phyloP scores from a whole-genome alignment of 148 eudicot species.

The Polygonum aviculare region DNA sequence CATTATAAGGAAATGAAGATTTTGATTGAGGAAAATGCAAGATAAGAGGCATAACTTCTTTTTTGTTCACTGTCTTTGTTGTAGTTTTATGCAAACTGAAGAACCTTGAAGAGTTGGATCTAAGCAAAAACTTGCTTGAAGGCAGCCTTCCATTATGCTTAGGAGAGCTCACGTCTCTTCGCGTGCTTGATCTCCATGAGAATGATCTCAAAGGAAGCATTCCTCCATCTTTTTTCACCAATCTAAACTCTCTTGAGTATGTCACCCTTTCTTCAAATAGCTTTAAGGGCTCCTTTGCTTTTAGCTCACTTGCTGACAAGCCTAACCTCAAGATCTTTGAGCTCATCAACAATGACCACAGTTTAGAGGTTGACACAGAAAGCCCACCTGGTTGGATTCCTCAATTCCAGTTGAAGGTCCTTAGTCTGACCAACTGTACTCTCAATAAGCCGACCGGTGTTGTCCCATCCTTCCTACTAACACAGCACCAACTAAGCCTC shows the following conservation, averaged over 20 bases:
- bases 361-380: background rate
- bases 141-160: background rate
- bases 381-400: constrained; percentile 1
- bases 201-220: constrained; percentile 8
- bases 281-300: constrained; percentile 13
- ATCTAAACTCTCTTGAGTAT: constrained; percentile 14
- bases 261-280: constrained; percentile 15
- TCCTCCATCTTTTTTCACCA: constrained; percentile 9
- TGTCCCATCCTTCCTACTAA: constrained; percentile 1
- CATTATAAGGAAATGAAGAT: background rate
- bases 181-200: background rate
- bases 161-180: background rate
- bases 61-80: background rate
- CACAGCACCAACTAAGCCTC: background rate
- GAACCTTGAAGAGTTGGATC: constrained; percentile 6
- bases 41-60: background rate
- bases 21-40: background rate
- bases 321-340: background rate
- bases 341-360: background rate
- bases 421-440: background rate
- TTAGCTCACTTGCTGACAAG: constrained; percentile 7
- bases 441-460: background rate
- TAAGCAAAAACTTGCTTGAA: background rate
- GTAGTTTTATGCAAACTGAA: background rate
- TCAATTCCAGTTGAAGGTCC: background rate